Conservation (phyloP, 345 rosid genomes). For the Boechera retrofracta region DNA sequence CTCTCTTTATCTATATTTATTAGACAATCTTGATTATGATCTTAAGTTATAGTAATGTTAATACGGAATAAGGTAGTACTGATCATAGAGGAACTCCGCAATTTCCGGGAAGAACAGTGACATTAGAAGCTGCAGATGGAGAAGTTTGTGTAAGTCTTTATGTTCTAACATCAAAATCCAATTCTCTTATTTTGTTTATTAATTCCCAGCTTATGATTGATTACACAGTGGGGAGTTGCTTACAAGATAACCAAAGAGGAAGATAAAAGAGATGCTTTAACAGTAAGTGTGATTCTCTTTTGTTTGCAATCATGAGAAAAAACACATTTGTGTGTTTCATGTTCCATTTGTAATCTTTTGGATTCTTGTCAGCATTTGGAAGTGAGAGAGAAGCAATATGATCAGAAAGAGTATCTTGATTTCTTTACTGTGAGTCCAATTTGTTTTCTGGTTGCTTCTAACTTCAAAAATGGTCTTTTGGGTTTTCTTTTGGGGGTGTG, state of each 20-base stretch:
- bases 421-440: conserved; percentile 69
- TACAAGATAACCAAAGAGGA: conserved; percentile 76
- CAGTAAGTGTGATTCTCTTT: conserved; percentile 49
- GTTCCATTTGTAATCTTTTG: background rate
- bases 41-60: background rate
- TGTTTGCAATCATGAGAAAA: background rate
- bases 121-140: conserved; percentile 69
- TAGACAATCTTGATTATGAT: background rate
- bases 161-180: background rate
- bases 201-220: background rate
- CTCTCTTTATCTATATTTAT: background rate
- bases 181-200: background rate
- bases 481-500: background rate
- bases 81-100: conserved; percentile 91
- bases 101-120: conserved; percentile 86
- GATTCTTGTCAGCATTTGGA: conserved; percentile 63
- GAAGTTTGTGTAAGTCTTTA: conserved; percentile 70
- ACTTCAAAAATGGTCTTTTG: background rate
- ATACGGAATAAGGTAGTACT: conserved; percentile 66
- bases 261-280: conserved; percentile 70
- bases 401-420: conserved; percentile 78
- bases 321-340: conserved; percentile 13
- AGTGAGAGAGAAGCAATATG: conserved; percentile 93
- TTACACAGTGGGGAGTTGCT: conserved; percentile 88
- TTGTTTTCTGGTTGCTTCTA: conserved; percentile 16